phyloP scores from a whole-genome alignment of 441 rosid genomes.

The Jatropha multifida region DNA sequence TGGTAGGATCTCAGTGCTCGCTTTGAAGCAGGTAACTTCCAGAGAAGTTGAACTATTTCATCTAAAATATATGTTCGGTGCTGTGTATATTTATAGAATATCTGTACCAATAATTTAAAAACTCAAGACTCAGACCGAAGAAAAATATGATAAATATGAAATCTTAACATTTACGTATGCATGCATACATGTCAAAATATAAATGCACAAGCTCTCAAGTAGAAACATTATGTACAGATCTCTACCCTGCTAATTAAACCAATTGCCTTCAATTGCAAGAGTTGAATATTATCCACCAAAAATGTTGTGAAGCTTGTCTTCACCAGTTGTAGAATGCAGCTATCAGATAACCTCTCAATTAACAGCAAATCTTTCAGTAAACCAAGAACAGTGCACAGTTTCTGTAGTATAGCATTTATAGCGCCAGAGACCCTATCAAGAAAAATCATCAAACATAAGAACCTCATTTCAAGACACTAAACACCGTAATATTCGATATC shows the following conservation, averaged over 20 bases:
- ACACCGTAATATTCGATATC: slow-evolving; percentile 18
- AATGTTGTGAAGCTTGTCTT: slow-evolving; percentile 87
- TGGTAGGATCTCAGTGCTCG: slow-evolving; percentile 83
- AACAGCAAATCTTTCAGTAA: slow-evolving; percentile 86
- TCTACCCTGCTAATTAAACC: slow-evolving; percentile 83
- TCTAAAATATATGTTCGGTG: slow-evolving; percentile 88
- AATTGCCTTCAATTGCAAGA: slow-evolving; percentile 95
- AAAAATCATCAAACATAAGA: slow-evolving; percentile 33
- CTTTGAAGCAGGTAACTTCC: slow-evolving; percentile 92
- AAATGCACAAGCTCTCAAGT: slow-evolving; percentile 23
- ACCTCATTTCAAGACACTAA: slow-evolving; percentile 17
- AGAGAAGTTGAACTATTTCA: slow-evolving; percentile 82
- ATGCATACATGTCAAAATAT: slow-evolving; percentile 14
- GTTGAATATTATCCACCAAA: slow-evolving; percentile 96
- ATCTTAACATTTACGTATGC: not conserved
- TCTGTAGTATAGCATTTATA: slow-evolving; percentile 76
- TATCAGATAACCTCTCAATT: slow-evolving; percentile 93
- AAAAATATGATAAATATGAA: slow-evolving; percentile 1
- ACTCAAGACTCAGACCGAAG: slow-evolving; percentile 9
- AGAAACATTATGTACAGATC: slow-evolving; percentile 26
- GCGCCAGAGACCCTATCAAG: slow-evolving; percentile 87
- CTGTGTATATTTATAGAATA: slow-evolving; percentile 82
- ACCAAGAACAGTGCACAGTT: slow-evolving; percentile 91
- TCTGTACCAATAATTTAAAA: slow-evolving; percentile 51
- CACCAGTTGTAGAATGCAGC: slow-evolving; percentile 92